A percentile compares a stretch with the other conserved stretches of the same genome.
Evolutionary conservation across 2,329 filamentous ascomycete genomes (phyloP).

Genomic region (Paecilomyces formosus): DNA sequence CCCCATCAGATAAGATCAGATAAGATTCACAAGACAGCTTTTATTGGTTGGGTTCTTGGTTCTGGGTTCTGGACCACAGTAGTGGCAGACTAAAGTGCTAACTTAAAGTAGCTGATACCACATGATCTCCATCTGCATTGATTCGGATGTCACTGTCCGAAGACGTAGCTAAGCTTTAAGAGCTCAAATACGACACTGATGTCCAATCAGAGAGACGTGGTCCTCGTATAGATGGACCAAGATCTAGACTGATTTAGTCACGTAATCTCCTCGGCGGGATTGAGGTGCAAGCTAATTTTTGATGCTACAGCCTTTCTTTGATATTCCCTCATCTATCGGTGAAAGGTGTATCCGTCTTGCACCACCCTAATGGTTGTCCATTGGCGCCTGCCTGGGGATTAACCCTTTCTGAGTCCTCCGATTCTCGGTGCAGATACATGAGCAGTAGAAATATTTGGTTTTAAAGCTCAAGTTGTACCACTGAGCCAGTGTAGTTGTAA

Average conservation of each 20-base stretch:
- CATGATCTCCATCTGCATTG: neutral
- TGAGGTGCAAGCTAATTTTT: no score
- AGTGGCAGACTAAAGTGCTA: neutral
- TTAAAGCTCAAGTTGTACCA: no score
- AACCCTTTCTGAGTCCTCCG: neutral
- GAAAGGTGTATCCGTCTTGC: neutral
- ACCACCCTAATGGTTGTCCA: neutral
- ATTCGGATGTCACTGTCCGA: neutral
- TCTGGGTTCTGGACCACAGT: neutral
- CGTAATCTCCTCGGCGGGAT: no score
- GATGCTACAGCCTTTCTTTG: neutral
- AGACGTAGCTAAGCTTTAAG: neutral
- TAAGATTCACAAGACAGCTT: constrained; percentile 10
- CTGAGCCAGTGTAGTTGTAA: no score
- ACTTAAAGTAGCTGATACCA: neutral
- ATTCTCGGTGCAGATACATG: neutral
- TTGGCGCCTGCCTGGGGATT: neutral
- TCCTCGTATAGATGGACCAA: neutral
- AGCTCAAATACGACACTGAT: neutral
- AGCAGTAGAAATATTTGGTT: no score
- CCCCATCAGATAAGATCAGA: constrained; percentile 13
- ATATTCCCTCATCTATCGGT: neutral
- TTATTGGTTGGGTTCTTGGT: neutral
- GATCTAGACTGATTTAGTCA: no score
- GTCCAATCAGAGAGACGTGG: neutral